phyloP scores from a whole-genome alignment of 345 rosid species.

The Heritiera fomes region DNA sequence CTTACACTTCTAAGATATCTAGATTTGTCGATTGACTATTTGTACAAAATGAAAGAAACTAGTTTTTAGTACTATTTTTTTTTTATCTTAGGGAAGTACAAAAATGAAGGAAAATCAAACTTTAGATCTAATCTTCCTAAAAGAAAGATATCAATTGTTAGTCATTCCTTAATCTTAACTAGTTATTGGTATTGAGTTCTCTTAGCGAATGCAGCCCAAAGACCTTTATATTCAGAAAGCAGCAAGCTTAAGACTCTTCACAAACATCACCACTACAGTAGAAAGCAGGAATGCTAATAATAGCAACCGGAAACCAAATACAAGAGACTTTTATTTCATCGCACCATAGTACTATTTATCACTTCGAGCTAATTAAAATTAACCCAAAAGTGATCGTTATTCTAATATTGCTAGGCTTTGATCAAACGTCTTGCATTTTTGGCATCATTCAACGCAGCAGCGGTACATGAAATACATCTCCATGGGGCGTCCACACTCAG shows the following conservation, averaged over 20 bases:
- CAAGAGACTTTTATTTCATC: background rate
- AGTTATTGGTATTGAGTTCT: background rate
- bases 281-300: background rate
- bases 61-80: no score
- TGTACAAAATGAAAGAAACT: no score
- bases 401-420: background rate
- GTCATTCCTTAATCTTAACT: no score
- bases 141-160: no score
- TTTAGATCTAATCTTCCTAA: no score
- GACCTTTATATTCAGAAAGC: background rate
- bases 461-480: conserved; percentile 69
- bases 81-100: no score
- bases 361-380: background rate
- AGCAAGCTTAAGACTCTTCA: background rate
- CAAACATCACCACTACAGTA: background rate
- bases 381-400: background rate
- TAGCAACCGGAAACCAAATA: background rate
- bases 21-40: background rate
- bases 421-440: background rate
- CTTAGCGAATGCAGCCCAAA: background rate
- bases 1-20: background rate
- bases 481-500: conserved; percentile 65
- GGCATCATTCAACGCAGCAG: conserved; percentile 46
- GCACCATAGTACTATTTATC: no score
- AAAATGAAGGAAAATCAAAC: no score